phyloP scores from a whole-genome alignment of 345 rosid genomes.

The Pelargonium nanum region DNA sequence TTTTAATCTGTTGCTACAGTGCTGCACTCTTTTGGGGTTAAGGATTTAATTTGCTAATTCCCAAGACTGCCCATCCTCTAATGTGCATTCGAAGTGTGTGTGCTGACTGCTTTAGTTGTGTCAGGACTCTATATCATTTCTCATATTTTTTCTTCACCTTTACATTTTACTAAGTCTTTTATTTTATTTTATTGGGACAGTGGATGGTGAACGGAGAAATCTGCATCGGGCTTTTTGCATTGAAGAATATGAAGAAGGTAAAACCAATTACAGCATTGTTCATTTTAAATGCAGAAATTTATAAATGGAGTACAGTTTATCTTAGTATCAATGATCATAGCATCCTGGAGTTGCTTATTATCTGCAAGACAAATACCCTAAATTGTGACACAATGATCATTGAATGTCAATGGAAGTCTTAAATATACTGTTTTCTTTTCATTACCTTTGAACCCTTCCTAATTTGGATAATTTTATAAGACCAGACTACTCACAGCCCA shows the following conservation, averaged over 20 bases:
- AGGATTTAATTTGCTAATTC: too few relatives aligned
- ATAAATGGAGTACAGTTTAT: neutral
- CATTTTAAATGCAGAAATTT: neutral
- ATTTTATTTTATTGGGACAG: slow-evolving; percentile 33
- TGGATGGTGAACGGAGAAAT: slow-evolving; percentile 99
- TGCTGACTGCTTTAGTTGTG: too few relatives aligned
- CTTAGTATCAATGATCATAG: neutral
- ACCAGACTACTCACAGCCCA: too few relatives aligned
- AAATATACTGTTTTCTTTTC: too few relatives aligned
- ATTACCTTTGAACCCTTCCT: too few relatives aligned
- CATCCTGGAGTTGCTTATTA: too few relatives aligned
- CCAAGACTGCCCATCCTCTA: too few relatives aligned
- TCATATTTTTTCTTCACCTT: neutral
- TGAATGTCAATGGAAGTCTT: too few relatives aligned
- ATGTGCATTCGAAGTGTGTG: too few relatives aligned
- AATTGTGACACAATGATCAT: too few relatives aligned
- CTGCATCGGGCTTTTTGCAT: slow-evolving; percentile 87
- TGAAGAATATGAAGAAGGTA: slow-evolving; percentile 84
- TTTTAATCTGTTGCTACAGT: neutral
- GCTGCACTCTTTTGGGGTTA: too few relatives aligned
- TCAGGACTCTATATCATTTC: neutral
- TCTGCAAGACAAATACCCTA: neutral
- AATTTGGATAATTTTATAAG: too few relatives aligned
- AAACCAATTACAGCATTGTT: slow-evolving; percentile 3
- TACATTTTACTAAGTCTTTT: slow-evolving; percentile 3